Conservation (phyloP, 2,329 filamentous ascomycete species). For the Cladophialophora immunda region DNA sequence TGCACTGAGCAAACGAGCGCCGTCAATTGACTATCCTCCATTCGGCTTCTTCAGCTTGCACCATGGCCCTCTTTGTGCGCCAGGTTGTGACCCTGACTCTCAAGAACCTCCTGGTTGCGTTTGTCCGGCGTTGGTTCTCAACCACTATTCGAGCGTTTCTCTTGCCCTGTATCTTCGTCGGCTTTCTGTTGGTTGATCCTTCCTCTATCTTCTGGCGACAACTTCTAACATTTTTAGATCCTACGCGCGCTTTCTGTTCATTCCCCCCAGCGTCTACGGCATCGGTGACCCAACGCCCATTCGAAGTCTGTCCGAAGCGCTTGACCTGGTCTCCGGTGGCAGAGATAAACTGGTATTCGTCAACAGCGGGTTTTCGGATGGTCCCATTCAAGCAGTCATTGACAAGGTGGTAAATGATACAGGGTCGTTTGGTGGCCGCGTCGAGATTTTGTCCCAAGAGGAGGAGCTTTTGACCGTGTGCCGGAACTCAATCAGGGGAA, state of each 20-base stretch:
- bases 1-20: background rate
- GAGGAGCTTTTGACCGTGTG: constrained; percentile 70
- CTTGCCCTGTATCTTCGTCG: constrained; percentile 64
- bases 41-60: background rate
- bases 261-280: constrained; percentile 78
- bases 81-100: constrained; percentile 66
- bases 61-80: constrained; percentile 51
- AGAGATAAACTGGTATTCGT: constrained; percentile 79
- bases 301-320: constrained; percentile 70
- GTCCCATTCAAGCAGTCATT: constrained; percentile 77
- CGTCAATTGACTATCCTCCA: background rate
- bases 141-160: constrained; percentile 65
- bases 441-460: constrained; percentile 64
- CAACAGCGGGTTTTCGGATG: constrained; percentile 74
- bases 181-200: constrained; percentile 48
- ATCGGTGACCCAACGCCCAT: constrained; percentile 71
- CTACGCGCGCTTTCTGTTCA: constrained; percentile 83
- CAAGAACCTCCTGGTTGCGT: constrained; percentile 65
- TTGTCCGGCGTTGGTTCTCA: constrained; percentile 62
- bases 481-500: constrained; percentile 69
- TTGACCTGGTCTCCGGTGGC: constrained; percentile 65
- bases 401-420: constrained; percentile 68
- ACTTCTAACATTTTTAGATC: constrained; percentile 57
- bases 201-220: background rate
- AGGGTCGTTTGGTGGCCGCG: constrained; percentile 62